Conservation (phyloP, 2,329 filamentous ascomycete species). For the Tolypocladium ovalisporum region DNA sequence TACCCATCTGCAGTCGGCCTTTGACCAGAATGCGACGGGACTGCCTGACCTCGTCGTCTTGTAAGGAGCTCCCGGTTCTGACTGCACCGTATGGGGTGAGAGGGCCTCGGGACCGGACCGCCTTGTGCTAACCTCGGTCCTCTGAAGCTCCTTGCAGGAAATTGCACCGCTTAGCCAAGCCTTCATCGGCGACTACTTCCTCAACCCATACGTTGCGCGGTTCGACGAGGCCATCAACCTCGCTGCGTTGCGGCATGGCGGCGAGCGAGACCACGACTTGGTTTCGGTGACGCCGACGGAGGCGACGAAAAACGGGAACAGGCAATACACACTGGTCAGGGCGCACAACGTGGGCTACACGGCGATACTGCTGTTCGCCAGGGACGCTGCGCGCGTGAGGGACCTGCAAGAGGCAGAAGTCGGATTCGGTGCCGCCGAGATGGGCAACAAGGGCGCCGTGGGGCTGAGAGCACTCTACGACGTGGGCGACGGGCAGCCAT, state of each 20-base stretch:
- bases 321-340: slow-evolving; percentile 58
- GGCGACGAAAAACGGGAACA: slow-evolving; percentile 12
- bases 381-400: slow-evolving; percentile 47
- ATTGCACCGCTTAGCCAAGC: slow-evolving; percentile 73
- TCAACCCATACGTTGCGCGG: slow-evolving; percentile 64
- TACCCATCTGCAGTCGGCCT: slow-evolving; percentile 51
- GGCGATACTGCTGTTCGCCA: slow-evolving; percentile 74
- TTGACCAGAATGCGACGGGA: slow-evolving; percentile 36
- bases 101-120: not conserved
- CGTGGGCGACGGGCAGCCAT: slow-evolving; percentile 15
- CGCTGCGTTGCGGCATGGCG: slow-evolving; percentile 39
- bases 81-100: not conserved
- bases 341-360: slow-evolving; percentile 80
- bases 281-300: slow-evolving; percentile 6
- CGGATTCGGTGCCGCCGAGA: slow-evolving; percentile 74
- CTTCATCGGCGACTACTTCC: slow-evolving; percentile 74
- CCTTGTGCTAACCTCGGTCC: not conserved
- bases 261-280: slow-evolving; percentile 4
- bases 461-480: slow-evolving; percentile 60
- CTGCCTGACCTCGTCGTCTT: slow-evolving; percentile 46
- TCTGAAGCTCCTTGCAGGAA: slow-evolving; percentile 68
- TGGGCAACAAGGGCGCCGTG: slow-evolving; percentile 94
- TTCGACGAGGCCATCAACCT: slow-evolving; percentile 62
- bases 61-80: slow-evolving; percentile 27
- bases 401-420: slow-evolving; percentile 69